Percentiles rank a stretch among this genome's conserved stretches.
phyloP scores from a whole-genome alignment of 2,329 filamentous ascomycete genomes.

The Fusarium sp. region DNA sequence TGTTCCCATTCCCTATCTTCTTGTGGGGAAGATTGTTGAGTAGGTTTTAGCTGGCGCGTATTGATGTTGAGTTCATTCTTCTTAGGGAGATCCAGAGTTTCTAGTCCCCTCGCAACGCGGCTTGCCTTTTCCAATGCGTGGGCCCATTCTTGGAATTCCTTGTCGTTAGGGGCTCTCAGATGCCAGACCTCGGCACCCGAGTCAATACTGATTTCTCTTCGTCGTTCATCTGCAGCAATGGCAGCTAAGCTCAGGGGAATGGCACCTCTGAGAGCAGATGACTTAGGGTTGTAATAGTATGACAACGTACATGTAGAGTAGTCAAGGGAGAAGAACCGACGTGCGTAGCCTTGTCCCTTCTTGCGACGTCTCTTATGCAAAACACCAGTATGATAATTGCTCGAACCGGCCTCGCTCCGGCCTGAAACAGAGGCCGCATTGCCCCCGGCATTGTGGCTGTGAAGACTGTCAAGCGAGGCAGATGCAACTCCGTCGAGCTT shows the following conservation, averaged over 20 bases:
- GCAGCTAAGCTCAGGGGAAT: slow-evolving; percentile 93
- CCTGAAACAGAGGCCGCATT: slow-evolving; percentile 67
- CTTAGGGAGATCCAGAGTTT: slow-evolving; percentile 53
- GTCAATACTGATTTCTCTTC: slow-evolving; percentile 94
- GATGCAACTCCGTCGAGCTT: slow-evolving; percentile 62
- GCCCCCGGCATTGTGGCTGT: slow-evolving; percentile 63
- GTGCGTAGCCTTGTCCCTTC: slow-evolving; percentile 92
- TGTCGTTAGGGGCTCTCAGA: slow-evolving; percentile 83
- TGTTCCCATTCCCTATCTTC: slow-evolving; percentile 90
- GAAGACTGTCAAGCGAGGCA: slow-evolving; percentile 74
- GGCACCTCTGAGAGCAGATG: slow-evolving; percentile 90
- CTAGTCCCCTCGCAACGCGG: slow-evolving; percentile 71
- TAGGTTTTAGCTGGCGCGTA: slow-evolving; percentile 47
- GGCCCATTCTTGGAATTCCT: slow-evolving; percentile 92
- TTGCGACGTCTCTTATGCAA: slow-evolving; percentile 93
- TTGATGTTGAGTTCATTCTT: slow-evolving; percentile 50
- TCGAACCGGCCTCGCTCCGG: slow-evolving; percentile 63
- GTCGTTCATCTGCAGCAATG: slow-evolving; percentile 88
- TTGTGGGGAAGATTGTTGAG: slow-evolving; percentile 58
- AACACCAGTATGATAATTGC: slow-evolving; percentile 84
- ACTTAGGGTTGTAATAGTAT: slow-evolving; percentile 96
- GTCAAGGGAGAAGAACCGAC: slow-evolving; percentile 95
- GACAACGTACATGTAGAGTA: slow-evolving; percentile 95
- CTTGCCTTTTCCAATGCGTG: slow-evolving; percentile 87
- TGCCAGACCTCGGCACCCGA: slow-evolving; percentile 99